Evolutionary conservation across 2,329 filamentous ascomycete species (phyloP).

Genomic region (Nemania diffusa): DNA sequence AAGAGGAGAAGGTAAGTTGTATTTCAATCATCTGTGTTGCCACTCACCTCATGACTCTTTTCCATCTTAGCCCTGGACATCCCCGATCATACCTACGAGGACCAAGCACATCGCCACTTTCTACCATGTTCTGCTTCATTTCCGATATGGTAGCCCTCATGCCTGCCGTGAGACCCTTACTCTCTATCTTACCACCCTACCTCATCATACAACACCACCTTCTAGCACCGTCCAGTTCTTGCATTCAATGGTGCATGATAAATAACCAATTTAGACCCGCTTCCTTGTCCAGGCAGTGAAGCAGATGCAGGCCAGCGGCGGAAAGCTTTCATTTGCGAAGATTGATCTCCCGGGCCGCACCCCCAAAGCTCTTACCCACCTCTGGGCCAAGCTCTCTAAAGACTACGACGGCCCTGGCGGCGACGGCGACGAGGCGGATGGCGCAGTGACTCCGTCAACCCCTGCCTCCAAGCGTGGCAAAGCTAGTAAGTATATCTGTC

Average conservation of each 20-base stretch:
- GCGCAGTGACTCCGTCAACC: neutral
- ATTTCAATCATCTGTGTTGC: neutral
- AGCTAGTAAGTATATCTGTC: conserved; percentile 9
- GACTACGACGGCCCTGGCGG: neutral
- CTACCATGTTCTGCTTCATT: neutral
- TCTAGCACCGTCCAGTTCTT: neutral
- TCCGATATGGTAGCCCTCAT: neutral
- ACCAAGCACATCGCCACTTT: too few relatives aligned
- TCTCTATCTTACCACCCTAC: neutral
- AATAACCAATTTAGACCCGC: neutral
- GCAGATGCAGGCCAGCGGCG: conserved; percentile 6
- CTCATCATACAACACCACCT: neutral
- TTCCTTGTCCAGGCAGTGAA: conserved; percentile 16
- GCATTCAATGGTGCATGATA: neutral
- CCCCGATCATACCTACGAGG: neutral
- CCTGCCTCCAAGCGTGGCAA: conserved; percentile 8
- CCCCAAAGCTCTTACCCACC: neutral
- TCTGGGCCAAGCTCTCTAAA: conserved; percentile 21
- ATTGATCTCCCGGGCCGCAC: conserved; percentile 6
- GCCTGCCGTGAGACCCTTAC: neutral
- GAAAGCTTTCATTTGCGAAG: neutral
- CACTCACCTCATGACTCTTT: neutral
- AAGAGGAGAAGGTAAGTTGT: conserved; percentile 22
- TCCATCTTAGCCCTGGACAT: neutral
- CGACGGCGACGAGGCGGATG: neutral